Percentiles rank a stretch among this genome's conserved stretches.
phyloP scores from a whole-genome alignment of 164 flowering plant genomes.

The Annona squamosa region DNA sequence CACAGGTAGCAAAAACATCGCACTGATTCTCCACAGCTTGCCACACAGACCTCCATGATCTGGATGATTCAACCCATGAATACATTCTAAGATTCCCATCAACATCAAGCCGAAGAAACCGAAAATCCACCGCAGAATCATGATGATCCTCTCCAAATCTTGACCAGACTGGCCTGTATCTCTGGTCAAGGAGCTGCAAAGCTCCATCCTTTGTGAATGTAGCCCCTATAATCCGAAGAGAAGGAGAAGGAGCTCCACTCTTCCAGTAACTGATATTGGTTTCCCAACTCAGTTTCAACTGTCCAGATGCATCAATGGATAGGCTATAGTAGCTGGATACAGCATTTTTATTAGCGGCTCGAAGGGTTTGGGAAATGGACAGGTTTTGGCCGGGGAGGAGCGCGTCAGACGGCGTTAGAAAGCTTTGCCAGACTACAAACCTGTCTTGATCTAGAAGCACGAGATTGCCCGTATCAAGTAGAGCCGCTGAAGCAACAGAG shows the following conservation, averaged over 20 bases:
- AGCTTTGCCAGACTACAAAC: conserved; percentile 61
- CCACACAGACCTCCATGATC: conserved; percentile 58
- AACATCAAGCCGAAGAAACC: conserved; percentile 61
- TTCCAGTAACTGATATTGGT: conserved; percentile 48
- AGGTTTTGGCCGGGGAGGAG: conserved; percentile 69
- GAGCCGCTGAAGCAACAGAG: conserved; percentile 47
- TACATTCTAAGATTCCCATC: conserved; percentile 73
- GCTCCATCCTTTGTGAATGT: conserved; percentile 38
- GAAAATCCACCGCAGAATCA: conserved; percentile 31
- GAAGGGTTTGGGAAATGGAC: conserved; percentile 25
- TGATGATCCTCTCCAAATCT: conserved; percentile 50
- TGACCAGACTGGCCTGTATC: conserved; percentile 45
- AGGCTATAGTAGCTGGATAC: conserved; percentile 58
- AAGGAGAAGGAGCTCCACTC: conserved; percentile 20
- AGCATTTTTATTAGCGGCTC: conserved; percentile 42
- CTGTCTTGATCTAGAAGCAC: conserved; percentile 30
- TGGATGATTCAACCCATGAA: conserved; percentile 43
- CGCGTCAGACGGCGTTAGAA: conserved; percentile 47
- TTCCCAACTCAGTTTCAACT: conserved; percentile 57
- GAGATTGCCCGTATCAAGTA: conserved; percentile 59
- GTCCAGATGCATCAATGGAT: conserved; percentile 31
- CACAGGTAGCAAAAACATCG: conserved; percentile 67
- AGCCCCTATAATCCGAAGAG: conserved; percentile 20
- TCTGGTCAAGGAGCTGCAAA: conserved; percentile 40
- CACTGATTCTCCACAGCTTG: conserved; percentile 74